Base-by-base conservation (phyloP, 768 basidiomycete genomes). In the Pleurotus ostreatus region DNA sequence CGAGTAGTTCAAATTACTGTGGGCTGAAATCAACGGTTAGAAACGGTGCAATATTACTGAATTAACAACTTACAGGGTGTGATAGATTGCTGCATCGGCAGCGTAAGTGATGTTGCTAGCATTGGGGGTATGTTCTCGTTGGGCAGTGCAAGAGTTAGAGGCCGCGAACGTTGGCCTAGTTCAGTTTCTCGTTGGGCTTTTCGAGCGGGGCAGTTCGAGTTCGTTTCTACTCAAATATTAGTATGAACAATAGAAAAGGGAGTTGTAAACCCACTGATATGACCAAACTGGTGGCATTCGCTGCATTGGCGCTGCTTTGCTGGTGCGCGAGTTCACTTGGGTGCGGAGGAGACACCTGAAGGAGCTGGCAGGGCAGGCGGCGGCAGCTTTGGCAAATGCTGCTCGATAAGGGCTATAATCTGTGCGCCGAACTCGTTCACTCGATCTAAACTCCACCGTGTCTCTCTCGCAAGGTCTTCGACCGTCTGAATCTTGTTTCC, bases 401-500 rank as follows among this genome's bases (percentile, higher is more conserved):
- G 20, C 8, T 12, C 18, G 23, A 55, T 37, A 34, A 55, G 43
- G 16, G 26, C 22, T 12, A 55, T 20, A 16, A 55, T 55, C 22
- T 55, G 26, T 9, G 18, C 41, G n/a, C 40, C 43, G 25, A 26
- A 55, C 15, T 20, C 16, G 11, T 20, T 13, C 15, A 44, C 20
- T 15, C 45, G 20, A 46, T 46, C 44, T 13, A 20, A 26, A 25
- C 26, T 20, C n/a, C 58, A 18, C 61, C 46, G 26, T 9, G 56
- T 57, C 53, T 60, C 56, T 23, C 43, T 40, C 15, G 15, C 26
- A 22, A 60, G 38, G n/a, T 60, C 47, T 40, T 60, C 56, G 8
- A 46, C n/a, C 25, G 49, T 51, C 26, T 46, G 26, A 43, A 60
- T 53, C 46, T 60, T 60, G 34, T 41, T 15, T 20, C 20, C 34